Base-by-base conservation (phyloP, 2,329 filamentous ascomycete species). In the Cryphonectria carpinicola region DNA sequence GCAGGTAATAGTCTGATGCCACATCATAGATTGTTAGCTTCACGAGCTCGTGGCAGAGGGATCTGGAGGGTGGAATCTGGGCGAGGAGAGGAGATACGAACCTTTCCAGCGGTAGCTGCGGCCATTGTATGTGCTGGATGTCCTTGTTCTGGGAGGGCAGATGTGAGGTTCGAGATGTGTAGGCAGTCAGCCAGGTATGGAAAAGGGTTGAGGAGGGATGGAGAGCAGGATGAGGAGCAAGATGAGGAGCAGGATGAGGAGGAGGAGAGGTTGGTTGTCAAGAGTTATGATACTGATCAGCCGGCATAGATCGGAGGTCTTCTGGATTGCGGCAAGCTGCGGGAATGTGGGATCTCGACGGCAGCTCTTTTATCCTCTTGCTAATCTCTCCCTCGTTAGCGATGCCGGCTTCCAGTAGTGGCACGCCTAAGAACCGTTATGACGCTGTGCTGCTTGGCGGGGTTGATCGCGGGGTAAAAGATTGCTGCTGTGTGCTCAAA, bases 181-280 rank as follows among this genome's bases (percentile, higher is more conserved):
- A 75, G 14, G 77, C 76, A 32, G 28, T 28, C 28, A 25, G 78
- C 76, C 41, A 77, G 78, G 75, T 32, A 61, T 25, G 37, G 19
- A 32, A 35, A 68, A 4, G 25, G 3, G 19, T 58, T 22, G 37
- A 35, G 39, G 11, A 25, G 25, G 54, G 41, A 19, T 25, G 37
- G 58, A 68, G 17, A 54, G 28, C 10, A 11, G 54, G 41, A 19
- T 25, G 37, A 63, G 70, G 17, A 54, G 28, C 10, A 11, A 3
- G 19, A 41, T 19, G n/a, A 32, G 25, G 17, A 25, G 25, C 37
- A 49, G 46, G 32, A 14, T 22, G 37, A 63, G 70, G 7, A 35
- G 13, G 49, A 58, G 54, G 28, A 32, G 25, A 67, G 25, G 28
- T 5, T 22, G 32, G 39, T 17, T 13, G 63, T 58, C 25, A 32